These are phyloP conservation scores for Mycena venus DNA, from an alignment of 768 basidiomycete genomes.

Conservation along the genomic window DNA sequence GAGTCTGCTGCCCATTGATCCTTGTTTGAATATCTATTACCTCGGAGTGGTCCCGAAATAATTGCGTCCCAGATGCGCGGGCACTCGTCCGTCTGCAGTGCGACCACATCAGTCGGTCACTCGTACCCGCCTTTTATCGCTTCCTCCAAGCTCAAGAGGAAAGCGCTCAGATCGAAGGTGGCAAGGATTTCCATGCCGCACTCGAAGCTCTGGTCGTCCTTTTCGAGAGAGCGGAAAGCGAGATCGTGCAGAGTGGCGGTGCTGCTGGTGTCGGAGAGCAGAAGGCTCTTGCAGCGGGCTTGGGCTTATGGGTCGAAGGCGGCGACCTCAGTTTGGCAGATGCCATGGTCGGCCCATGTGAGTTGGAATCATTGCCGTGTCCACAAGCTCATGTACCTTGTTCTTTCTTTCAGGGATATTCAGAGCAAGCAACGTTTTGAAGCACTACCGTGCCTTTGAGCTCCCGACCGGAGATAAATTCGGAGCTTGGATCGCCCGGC, in stretches of 20 bases:
- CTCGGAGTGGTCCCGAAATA: neutral
- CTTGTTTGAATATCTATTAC: constrained; percentile 59
- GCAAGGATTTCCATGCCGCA: constrained; percentile 66
- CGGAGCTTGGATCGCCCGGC: constrained; percentile 63
- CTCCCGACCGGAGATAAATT: constrained; percentile 65
- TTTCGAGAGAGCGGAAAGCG: constrained; percentile 68
- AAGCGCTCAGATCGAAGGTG: constrained; percentile 62
- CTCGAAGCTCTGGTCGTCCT: constrained; percentile 65
- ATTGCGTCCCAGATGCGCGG: constrained; percentile 65
- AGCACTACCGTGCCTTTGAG: constrained; percentile 77
- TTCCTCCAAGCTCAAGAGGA: constrained; percentile 78
- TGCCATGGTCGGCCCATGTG: constrained; percentile 80
- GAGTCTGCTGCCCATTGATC: constrained; percentile 72
- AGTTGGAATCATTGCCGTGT: constrained; percentile 36
- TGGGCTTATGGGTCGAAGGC: constrained; percentile 73
- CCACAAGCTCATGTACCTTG: neutral
- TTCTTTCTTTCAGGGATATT: constrained; percentile 68
- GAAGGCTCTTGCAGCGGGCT: constrained; percentile 50
- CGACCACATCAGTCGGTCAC: constrained; percentile 73
- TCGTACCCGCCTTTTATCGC: constrained; percentile 82
- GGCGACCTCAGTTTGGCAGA: constrained; percentile 74
- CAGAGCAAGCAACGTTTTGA: constrained; percentile 72
- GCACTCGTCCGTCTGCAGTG: constrained; percentile 76
- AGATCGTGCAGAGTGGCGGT: constrained; percentile 56
- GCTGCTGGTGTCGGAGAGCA: constrained; percentile 55